Base-by-base conservation (phyloP, 192 early-diverging fungal genomes). In the Entomortierella parvispora region DNA sequence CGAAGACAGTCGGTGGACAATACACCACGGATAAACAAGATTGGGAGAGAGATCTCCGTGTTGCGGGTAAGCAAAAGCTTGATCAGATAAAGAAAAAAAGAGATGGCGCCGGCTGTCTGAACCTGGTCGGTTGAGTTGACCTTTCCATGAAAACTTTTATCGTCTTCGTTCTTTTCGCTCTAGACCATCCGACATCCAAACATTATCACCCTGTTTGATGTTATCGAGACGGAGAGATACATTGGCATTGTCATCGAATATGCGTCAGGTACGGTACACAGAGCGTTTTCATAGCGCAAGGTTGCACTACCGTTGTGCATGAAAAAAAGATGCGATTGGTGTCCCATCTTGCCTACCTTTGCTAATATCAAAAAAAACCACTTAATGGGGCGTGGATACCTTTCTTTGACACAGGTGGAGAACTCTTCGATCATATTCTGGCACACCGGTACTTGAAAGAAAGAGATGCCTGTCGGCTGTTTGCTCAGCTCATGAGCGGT, bases 241-340 rank as follows among this genome's bases (percentile, higher is more conserved):
- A 97, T 99, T 81, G 97, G 97, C 42, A 96, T 99, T 69, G 92
- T 98, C 28, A 90, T 98, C 78, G 95, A 98, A 81, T 97, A 94
- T 76, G 97, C 96, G 42, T 96, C 95, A 59, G 93, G 92, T 85
- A 80, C 65, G 54, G 1, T 6, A 32, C 42, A n/a, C 23, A 37
- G 15, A 29, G 17, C 28, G 29, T 32, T 53, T 9, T 17, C 2
- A 17, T 31, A 8, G 15, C 51, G n/a, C n/a, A n/a, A n/a, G n/a
- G n/a, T n/a, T n/a, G n/a, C n/a, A n/a, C n/a, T n/a, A n/a, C n/a
- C n/a, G n/a, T n/a, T n/a, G n/a, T 14, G 29, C 51, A 53, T 8
- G 7, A 32, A 28, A 52, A 31, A 53, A 31, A 15, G 7, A 53
- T 31, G 28, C 11, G 28, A 17, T 53, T 14, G 28, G 25, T 18